phyloP scores from a whole-genome alignment of 2,329 filamentous ascomycete species.

The Aspergillus jensenii region DNA sequence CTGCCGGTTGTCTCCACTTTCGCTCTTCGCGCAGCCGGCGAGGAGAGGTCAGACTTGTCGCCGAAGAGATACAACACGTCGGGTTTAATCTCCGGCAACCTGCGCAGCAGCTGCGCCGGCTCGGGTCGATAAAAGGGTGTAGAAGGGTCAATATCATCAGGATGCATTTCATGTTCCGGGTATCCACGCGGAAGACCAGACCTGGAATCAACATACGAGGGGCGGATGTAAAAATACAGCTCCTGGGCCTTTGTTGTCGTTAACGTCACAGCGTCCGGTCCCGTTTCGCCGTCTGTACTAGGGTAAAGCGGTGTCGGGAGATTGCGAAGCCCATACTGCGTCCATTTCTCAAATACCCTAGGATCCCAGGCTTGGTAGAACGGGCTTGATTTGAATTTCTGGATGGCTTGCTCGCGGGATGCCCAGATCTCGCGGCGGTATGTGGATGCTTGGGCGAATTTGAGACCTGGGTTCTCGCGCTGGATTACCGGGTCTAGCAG shows the following conservation, averaged over 20 bases:
- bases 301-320: slow-evolving; percentile 51
- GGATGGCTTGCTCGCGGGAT: slow-evolving; percentile 61
- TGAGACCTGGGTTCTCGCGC: background rate
- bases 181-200: slow-evolving; percentile 1
- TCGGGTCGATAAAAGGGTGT: slow-evolving; percentile 34
- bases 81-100: slow-evolving; percentile 32
- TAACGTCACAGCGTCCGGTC: slow-evolving; percentile 51
- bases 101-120: slow-evolving; percentile 25
- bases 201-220: slow-evolving; percentile 22
- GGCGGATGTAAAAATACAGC: slow-evolving; percentile 47
- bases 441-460: slow-evolving; percentile 4
- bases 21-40: slow-evolving; percentile 22
- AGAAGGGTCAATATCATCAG: slow-evolving; percentile 18
- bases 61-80: slow-evolving; percentile 33
- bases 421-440: slow-evolving; percentile 73
- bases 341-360: slow-evolving; percentile 68
- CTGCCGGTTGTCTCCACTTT: slow-evolving; percentile 32
- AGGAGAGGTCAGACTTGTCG: slow-evolving; percentile 14
- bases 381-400: slow-evolving; percentile 59
- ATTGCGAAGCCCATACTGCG: slow-evolving; percentile 65
- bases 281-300: slow-evolving; percentile 20
- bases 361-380: slow-evolving; percentile 76
- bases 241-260: slow-evolving; percentile 80
- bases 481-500: slow-evolving; percentile 10
- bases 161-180: slow-evolving; percentile 35